Base-by-base conservation (phyloP, 2,329 filamentous ascomycete species). In the Metarhizium humberi region DNA sequence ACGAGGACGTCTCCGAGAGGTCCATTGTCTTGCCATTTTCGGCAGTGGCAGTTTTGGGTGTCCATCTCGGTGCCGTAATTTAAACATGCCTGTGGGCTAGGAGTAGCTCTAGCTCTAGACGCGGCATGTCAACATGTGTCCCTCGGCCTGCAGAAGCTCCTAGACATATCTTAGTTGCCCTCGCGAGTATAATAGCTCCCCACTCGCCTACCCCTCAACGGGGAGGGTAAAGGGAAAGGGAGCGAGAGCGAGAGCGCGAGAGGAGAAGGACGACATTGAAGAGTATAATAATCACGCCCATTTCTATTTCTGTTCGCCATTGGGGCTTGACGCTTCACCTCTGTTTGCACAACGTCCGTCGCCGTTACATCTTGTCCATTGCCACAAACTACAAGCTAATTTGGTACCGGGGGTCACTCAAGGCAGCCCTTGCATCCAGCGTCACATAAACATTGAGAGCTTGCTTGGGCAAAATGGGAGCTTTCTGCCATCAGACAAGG, bases 101-200 rank as follows among this genome's bases (percentile, higher is more conserved):
- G 51, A 47, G 14, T 29, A 50, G 43, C 6, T 53, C 40, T 29
- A 50, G 43, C 6, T 53, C 40, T 40, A 34, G 36, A 8, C n/a
- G 45, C 50, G 47, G 52, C 40, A 50, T 20, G 47, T 47, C 51
- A 25, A 47, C 20, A 49, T 43, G n/a, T 43, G 34, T 29, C 32
- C 25, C 34, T 52, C 38, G 50, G 32, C 36, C 50, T 52, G 50
- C 50, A 52, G 50, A 52, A 29, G 50, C 36, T 42, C 34, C 47
- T 34, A 50, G 46, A 50, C 46, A 55, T 43, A 42, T 42, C 50
- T 29, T 52, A 18, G 50, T 25, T 42, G 16, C 18, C 50, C 38
- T 52, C 49, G 7, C 36, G 29, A 55, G 40, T 51, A 55, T 55
- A 55, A 55, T 48, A 51, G 42, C 54, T 55, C 54, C 54, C 54